phyloP scores from a whole-genome alignment of 352 stramenopile genomes.

The Phytophthora pini region DNA sequence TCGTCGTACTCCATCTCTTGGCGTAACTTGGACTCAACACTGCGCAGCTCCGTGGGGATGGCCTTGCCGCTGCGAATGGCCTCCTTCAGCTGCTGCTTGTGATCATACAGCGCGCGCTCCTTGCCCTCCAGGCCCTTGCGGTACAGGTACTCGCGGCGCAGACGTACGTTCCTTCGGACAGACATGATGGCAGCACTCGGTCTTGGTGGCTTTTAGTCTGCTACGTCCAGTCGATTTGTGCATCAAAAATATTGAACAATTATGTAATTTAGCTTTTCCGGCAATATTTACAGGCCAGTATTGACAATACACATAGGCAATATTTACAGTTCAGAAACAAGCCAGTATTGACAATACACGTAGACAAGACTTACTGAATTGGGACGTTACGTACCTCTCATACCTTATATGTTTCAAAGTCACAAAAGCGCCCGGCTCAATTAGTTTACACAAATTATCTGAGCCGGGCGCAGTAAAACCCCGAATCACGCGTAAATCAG shows the following conservation, averaged over 20 bases:
- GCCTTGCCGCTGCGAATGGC: constrained; percentile 94
- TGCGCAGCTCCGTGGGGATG: constrained; percentile 97
- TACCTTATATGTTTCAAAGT: too few relatives aligned
- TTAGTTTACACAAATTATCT: too few relatives aligned
- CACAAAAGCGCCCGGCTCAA: too few relatives aligned
- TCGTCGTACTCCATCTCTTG: constrained; percentile 94
- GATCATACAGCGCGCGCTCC: constrained; percentile 95
- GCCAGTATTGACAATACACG: too few relatives aligned
- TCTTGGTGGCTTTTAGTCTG: constrained; percentile 14
- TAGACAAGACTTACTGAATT: too few relatives aligned
- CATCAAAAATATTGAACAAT: constrained; percentile 1
- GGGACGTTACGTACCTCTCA: too few relatives aligned
- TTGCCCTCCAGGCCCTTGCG: constrained; percentile 97
- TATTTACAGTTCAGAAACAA: too few relatives aligned
- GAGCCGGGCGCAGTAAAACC: too few relatives aligned
- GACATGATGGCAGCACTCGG: constrained; percentile 58
- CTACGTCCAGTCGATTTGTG: constrained; percentile 30
- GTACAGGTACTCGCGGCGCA: constrained; percentile 99
- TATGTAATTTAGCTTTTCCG: too few relatives aligned
- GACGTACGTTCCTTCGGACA: constrained; percentile 94
- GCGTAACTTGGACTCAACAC: constrained; percentile 93
- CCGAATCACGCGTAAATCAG: too few relatives aligned
- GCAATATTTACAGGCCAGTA: too few relatives aligned
- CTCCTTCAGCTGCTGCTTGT: constrained; percentile 97
- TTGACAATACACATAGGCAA: too few relatives aligned